phyloP scores from a whole-genome alignment of 2,329 filamentous ascomycete genomes.

The Nothophoma quercina region DNA sequence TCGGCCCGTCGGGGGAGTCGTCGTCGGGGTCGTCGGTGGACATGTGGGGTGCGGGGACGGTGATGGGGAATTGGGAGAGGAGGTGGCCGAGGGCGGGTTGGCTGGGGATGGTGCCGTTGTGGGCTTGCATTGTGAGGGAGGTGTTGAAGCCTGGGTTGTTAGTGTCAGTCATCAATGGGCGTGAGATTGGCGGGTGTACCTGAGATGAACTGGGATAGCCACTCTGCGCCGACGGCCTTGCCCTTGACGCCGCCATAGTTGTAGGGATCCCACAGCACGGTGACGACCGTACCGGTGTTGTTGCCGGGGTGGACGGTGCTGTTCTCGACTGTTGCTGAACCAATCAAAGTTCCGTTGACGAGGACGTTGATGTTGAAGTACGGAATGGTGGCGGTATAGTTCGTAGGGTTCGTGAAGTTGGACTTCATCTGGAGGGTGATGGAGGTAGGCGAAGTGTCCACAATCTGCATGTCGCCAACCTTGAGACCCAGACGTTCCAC shows the following conservation, averaged over 20 bases:
- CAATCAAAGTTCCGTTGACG: slow-evolving; percentile 76
- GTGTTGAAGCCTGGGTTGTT: slow-evolving; percentile 72
- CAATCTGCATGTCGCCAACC: slow-evolving; percentile 74
- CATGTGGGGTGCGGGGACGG: slow-evolving; percentile 74
- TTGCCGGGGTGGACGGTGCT: slow-evolving; percentile 71
- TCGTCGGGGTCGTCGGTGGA: slow-evolving; percentile 59
- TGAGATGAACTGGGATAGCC: slow-evolving; percentile 87
- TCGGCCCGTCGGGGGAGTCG: slow-evolving; percentile 39
- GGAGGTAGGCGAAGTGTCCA: slow-evolving; percentile 74
- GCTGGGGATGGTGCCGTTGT: slow-evolving; percentile 75
- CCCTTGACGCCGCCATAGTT: slow-evolving; percentile 68
- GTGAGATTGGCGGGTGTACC: slow-evolving; percentile 54
- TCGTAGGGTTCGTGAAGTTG: slow-evolving; percentile 89
- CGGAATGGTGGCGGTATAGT: slow-evolving; percentile 83
- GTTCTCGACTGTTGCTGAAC: slow-evolving; percentile 73
- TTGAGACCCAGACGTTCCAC: slow-evolving; percentile 65
- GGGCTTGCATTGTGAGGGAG: slow-evolving; percentile 75
- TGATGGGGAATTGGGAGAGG: slow-evolving; percentile 74
- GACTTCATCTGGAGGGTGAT: slow-evolving; percentile 74
- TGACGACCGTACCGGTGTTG: slow-evolving; percentile 74
- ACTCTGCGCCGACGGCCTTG: slow-evolving; percentile 68
- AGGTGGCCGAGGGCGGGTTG: slow-evolving; percentile 76
- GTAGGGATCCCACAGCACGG: slow-evolving; percentile 77
- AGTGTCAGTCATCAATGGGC: not conserved
- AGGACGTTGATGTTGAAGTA: slow-evolving; percentile 79